phyloP scores from a whole-genome alignment of 1,139 yeast species.

The Blastobotrys elegans region DNA sequence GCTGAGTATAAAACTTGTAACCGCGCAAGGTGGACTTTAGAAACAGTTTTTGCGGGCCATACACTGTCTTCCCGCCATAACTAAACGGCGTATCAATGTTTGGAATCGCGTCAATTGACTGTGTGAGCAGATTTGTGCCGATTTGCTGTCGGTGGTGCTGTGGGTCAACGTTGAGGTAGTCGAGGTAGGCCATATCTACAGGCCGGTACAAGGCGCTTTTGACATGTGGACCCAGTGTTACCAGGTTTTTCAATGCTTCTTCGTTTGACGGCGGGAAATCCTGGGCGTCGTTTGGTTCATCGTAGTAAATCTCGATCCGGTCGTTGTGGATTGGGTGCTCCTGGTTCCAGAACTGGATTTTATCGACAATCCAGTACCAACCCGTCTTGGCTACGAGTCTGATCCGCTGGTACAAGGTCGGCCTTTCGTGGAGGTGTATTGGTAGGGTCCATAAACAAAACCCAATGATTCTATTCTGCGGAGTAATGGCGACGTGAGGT shows the following conservation, averaged over 20 bases:
- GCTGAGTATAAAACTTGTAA: neutral
- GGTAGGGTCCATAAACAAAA: neutral
- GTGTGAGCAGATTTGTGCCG: neutral
- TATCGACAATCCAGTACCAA: neutral
- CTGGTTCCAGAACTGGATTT: neutral
- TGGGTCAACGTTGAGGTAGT: conserved; percentile 16
- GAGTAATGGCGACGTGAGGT: neutral
- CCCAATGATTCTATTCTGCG: conserved; percentile 3
- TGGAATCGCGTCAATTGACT: conserved; percentile 10
- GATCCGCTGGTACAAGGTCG: neutral
- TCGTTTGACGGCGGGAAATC: conserved; percentile 7
- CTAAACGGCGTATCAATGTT: conserved; percentile 11
- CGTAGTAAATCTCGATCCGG: conserved; percentile 4
- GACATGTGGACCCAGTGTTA: conserved; percentile 15
- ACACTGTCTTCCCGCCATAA: conserved; percentile 14
- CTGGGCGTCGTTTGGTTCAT: conserved; percentile 9
- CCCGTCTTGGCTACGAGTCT: neutral
- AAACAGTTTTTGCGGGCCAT: conserved; percentile 17
- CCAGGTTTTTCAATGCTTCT: conserved; percentile 8
- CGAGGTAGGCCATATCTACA: conserved; percentile 15
- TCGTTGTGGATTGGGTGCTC: conserved; percentile 10
- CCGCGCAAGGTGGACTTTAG: conserved; percentile 3
- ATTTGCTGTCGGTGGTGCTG: conserved; percentile 17
- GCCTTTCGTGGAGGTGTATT: neutral
- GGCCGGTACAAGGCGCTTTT: conserved; percentile 15